These are phyloP conservation scores for Selenicereus undatus DNA, from an alignment of 148 eudicot species.

Conservation along the genomic window DNA sequence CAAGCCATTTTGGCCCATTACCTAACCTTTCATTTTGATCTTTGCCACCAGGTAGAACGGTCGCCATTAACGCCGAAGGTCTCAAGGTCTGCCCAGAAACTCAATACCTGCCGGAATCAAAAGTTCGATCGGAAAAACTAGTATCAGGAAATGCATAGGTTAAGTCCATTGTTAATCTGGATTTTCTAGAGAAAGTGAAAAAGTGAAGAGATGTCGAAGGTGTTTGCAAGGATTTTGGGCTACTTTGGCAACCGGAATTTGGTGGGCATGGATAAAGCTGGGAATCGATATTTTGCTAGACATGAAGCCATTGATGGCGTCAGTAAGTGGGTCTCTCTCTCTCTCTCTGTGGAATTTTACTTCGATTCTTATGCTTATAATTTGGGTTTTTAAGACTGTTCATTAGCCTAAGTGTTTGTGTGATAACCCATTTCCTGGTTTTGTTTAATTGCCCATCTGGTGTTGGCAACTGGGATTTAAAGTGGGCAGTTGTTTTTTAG, in stretches of 20 bases:
- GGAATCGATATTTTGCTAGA: slow-evolving; percentile 71
- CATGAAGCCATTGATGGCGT: slow-evolving; percentile 68
- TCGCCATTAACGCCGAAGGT: background rate
- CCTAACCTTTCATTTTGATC: too few relatives aligned
- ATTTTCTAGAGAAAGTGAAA: background rate
- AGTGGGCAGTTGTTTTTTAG: background rate
- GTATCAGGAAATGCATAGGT: background rate
- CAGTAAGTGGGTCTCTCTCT: slow-evolving; percentile 57
- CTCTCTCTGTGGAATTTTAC: background rate
- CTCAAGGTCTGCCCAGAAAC: background rate
- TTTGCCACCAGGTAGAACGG: too few relatives aligned
- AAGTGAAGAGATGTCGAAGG: slow-evolving; percentile 51
- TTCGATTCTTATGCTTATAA: background rate
- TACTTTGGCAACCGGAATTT: slow-evolving; percentile 50
- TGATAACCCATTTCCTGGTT: slow-evolving; percentile 4
- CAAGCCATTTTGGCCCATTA: too few relatives aligned
- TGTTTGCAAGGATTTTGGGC: slow-evolving; percentile 51
- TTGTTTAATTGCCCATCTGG: background rate
- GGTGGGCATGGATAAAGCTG: slow-evolving; percentile 72
- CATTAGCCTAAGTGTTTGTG: background rate
- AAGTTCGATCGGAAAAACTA: background rate
- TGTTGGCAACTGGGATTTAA: background rate
- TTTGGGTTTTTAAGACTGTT: background rate
- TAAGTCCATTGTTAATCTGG: background rate
- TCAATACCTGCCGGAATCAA: background rate